Evolutionary conservation across 1,284 basidiomycete species (phyloP), one percentile per base, ranked within the genome.

Genomic region (Cutaneotrichosporon sp.): DNA sequence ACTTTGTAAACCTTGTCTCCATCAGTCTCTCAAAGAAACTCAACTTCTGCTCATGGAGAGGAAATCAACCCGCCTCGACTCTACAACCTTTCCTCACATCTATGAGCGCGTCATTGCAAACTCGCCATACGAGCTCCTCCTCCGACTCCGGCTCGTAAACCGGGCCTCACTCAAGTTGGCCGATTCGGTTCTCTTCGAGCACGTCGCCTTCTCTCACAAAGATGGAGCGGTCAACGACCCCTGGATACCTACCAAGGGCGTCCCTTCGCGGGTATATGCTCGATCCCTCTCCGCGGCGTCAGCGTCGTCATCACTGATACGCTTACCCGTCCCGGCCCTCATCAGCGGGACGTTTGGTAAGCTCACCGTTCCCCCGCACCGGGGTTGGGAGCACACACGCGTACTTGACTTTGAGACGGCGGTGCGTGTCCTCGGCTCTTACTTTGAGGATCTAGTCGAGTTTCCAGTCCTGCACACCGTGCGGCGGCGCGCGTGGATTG

Each of bases 81-180:
- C 21, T 34, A 36, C 53, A 3, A 34, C 53, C 9, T 55, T 34
- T 34, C 53, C 53, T 2, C 53, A 55, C 53, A 55, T 55, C 18
- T 38, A 38, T 8, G 21, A 55, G 53, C n/a, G 34, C 10, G 34
- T 55, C 9, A 16, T 55, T 34, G 32, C 32, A 4, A 8, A n/a
- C 21, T 32, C 34, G n/a, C n/a, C 32, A 2, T 55, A 36, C 21
- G 32, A 34, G n/a, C 10, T 38, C 6, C 34, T 55, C 5, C 18
- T 55, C 8, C 34, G 53, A 5, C 53, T 55, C 9, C 53, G 53
- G 5, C n/a, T 36, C n/a, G 34, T 36, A 18, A 21, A 36, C 34
- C 53, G 34, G n/a, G n/a, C n/a, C 13, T 21, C 32, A 7, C 32
- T 18, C 10, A 18, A 13, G 16, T 11, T 21, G 11, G 34, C 34